These are phyloP conservation scores for Hypoxylon perforatum DNA, from an alignment of 495 filamentous ascomycete genomes.

Conservation along the genomic window DNA sequence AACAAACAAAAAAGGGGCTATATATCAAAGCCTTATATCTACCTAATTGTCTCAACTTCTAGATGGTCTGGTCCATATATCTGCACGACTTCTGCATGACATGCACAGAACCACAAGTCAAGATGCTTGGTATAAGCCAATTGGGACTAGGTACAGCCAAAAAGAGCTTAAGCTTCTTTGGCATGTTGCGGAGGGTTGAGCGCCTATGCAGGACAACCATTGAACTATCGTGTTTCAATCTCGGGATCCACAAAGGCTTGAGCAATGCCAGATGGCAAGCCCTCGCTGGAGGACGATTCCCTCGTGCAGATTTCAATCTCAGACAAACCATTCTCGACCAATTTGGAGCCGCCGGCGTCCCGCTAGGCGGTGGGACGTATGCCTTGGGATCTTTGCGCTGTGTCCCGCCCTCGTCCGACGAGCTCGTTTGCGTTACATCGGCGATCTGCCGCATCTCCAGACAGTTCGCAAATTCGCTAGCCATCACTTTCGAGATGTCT, in stretches of 20 bases:
- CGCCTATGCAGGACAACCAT: constrained; percentile 41
- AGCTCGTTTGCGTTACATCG: constrained; percentile 39
- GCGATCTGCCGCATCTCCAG: constrained; percentile 39
- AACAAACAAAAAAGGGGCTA: constrained; percentile 36
- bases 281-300: constrained; percentile 55
- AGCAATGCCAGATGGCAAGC: constrained; percentile 61
- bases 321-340: constrained; percentile 43
- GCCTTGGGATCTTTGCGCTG: constrained; percentile 30
- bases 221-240: constrained; percentile 46
- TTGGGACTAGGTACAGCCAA: constrained; percentile 35
- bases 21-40: constrained; percentile 43
- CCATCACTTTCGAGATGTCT: constrained; percentile 43
- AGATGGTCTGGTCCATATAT: constrained; percentile 32
- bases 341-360: constrained; percentile 41
- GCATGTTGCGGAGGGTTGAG: constrained; percentile 36
- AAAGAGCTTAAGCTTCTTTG: constrained; percentile 38
- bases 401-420: constrained; percentile 39
- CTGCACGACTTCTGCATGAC: constrained; percentile 44
- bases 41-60: constrained; percentile 38
- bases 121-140: constrained; percentile 36
- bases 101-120: constrained; percentile 39
- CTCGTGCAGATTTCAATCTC: constrained; percentile 46
- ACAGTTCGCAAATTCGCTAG: constrained; percentile 37
- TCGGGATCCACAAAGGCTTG: constrained; percentile 47
- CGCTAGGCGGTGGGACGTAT: constrained; percentile 40